Evolutionary conservation across 768 basidiomycete species (phyloP).

Genomic region (Hygrocybe coccinea): DNA sequence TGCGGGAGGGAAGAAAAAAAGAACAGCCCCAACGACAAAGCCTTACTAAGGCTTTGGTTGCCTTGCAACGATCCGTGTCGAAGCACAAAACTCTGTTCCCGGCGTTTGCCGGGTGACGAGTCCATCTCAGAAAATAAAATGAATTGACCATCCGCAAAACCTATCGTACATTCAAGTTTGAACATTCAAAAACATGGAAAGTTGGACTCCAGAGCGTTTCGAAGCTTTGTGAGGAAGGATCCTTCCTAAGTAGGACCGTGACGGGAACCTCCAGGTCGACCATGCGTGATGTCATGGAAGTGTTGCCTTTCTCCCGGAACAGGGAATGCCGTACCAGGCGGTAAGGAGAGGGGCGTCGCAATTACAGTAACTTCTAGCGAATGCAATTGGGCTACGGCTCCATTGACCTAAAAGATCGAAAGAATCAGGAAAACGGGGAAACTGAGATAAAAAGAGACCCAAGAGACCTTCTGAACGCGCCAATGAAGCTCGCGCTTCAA

Average conservation of each 20-base stretch:
- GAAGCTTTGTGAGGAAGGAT: background rate
- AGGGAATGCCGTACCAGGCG: constrained; percentile 12
- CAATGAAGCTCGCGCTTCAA: constrained; percentile 37
- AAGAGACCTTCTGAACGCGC: constrained; percentile 38
- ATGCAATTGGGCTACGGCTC: constrained; percentile 2
- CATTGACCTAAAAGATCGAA: background rate
- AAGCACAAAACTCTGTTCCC: too few relatives aligned
- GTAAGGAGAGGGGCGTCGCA: constrained; percentile 8
- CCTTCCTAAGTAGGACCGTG: background rate
- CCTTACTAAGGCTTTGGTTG: too few relatives aligned
- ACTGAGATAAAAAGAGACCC: background rate
- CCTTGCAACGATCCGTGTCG: too few relatives aligned
- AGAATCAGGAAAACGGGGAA: background rate
- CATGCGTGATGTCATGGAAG: constrained; percentile 13
- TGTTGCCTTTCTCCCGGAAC: constrained; percentile 14
- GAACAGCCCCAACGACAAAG: too few relatives aligned
- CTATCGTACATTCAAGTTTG: too few relatives aligned
- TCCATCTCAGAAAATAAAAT: too few relatives aligned
- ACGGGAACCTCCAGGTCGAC: constrained; percentile 14
- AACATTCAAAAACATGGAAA: too few relatives aligned
- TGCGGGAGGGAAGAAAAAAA: too few relatives aligned
- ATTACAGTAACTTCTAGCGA: constrained; percentile 16
- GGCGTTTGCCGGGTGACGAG: too few relatives aligned
- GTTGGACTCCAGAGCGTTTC: too few relatives aligned
- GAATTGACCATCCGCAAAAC: too few relatives aligned